Percentiles rank a stretch among this genome's conserved stretches.
Conservation (phyloP, 2,329 filamentous ascomycete species). For the Penicillium decumbens region DNA sequence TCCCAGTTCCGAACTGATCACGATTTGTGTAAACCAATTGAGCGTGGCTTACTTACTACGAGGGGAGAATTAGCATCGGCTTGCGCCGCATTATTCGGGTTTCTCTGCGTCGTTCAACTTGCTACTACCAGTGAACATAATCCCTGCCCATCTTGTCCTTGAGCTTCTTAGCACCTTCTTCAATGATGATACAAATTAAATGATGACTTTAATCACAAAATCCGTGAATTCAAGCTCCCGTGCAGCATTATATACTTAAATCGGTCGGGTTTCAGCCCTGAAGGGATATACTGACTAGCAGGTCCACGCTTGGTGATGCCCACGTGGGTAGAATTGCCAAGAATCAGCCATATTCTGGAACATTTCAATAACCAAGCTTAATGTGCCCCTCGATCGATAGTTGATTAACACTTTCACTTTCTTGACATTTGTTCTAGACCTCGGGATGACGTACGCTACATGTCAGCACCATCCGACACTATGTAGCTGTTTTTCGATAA, state of each 20-base stretch:
- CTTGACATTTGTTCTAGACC: background rate
- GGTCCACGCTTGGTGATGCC: too few species aligned
- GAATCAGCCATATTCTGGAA: background rate
- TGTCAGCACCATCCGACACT: too few species aligned
- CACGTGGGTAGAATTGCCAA: background rate
- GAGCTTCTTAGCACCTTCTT: background rate
- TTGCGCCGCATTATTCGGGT: slow-evolving; percentile 1
- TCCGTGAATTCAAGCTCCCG: background rate
- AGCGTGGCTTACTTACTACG: background rate
- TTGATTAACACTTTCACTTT: background rate
- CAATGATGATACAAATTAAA: background rate
- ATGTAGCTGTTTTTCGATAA: too few species aligned
- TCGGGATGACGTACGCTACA: background rate
- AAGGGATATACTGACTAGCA: too few species aligned
- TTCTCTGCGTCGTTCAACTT: slow-evolving; percentile 9
- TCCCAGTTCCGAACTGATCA: slow-evolving; percentile 5
- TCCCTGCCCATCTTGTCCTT: background rate
- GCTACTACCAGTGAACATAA: slow-evolving; percentile 15
- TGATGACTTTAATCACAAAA: background rate
- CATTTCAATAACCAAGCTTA: background rate
- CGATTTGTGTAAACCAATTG: slow-evolving; percentile 2
- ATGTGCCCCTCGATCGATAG: background rate
- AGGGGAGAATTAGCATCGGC: background rate
- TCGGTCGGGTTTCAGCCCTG: background rate
- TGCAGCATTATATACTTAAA: background rate